phyloP scores from a whole-genome alignment of 805 yeast genomes.

The Pichia sporocuriosa region DNA sequence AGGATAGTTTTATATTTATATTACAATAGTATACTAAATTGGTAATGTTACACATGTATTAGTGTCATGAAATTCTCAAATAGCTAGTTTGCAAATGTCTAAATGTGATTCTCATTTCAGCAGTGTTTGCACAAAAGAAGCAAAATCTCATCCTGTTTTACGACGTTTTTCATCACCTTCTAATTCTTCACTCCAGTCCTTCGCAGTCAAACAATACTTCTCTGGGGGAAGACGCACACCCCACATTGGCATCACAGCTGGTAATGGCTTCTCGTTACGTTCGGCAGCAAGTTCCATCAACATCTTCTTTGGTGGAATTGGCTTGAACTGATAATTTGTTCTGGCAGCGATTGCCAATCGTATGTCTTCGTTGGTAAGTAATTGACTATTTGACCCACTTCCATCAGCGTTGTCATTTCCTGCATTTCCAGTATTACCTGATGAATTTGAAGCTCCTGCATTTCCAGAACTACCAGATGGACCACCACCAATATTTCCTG shows the following conservation, averaged over 20 bases:
- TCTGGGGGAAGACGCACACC: slow-evolving; percentile 96
- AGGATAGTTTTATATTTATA: too few species aligned
- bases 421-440: neutral
- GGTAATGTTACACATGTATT: too few species aligned
- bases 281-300: slow-evolving; percentile 87
- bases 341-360: slow-evolving; percentile 89
- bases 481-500: slow-evolving; percentile 30
- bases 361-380: slow-evolving; percentile 78
- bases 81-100: too few species aligned
- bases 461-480: neutral
- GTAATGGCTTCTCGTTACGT: slow-evolving; percentile 81
- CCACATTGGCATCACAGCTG: slow-evolving; percentile 85
- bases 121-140: too few species aligned
- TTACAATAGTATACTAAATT: too few species aligned
- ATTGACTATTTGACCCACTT: neutral
- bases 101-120: too few species aligned
- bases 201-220: slow-evolving; percentile 86
- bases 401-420: neutral
- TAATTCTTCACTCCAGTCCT: slow-evolving; percentile 50
- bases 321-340: slow-evolving; percentile 93
- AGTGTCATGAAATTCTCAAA: too few species aligned
- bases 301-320: slow-evolving; percentile 90
- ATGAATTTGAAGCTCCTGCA: neutral
- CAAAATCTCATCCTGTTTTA: too few species aligned
- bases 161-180: slow-evolving; percentile 4